Base-by-base conservation (phyloP, 2,329 filamentous ascomycete genomes). In the Tricladium varicosporioides region DNA sequence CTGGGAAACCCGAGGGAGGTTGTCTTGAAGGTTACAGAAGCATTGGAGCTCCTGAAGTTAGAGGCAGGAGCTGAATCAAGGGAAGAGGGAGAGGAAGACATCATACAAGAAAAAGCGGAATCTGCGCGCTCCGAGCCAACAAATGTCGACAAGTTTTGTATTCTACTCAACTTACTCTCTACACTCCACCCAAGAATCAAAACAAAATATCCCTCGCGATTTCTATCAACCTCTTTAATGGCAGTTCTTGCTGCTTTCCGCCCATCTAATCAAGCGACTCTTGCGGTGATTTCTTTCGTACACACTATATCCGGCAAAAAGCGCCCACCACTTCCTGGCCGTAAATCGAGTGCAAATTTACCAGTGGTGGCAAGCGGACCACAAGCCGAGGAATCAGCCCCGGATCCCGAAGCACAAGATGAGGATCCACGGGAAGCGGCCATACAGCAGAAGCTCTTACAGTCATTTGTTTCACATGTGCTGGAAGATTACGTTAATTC, bases 1-100 rank as follows among this genome's bases (percentile, higher is more conserved):
- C 78, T 91, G 42, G 90, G 89, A 51, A 94, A 93, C 69, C 90
- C 90, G 1, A 79, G 89, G 51, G 90, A 94, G 72, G 88, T 92
- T 47, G 87, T 93, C 58, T 77, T 94, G 65, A 92, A 92, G 70
- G 84, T 91, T 31, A 86, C 90, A 22, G 89, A 92, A 70, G 82
- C 84, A 13, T 76, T 94, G 59, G 83, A 88, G 51, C 66, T 81
- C 14, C 75, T 88, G 5, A 74, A 80, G 5, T 79, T 82, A 48
- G 69, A 72, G 1, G 73, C 69, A 31, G 65, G 68, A 13, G 74
- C 76, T 14, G 67, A 69, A 32, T 72, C 73, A 16, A 68, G 69
- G n/a, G 60, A 66, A 0, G 60, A 61, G 7, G 54, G 59, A 5
- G 59, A 59, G 27, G 49, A 60, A 1, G 55, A 59, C 3, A 63